Conservation (phyloP, 371 early-diverging fungal species). For the Mucor sp. region DNA sequence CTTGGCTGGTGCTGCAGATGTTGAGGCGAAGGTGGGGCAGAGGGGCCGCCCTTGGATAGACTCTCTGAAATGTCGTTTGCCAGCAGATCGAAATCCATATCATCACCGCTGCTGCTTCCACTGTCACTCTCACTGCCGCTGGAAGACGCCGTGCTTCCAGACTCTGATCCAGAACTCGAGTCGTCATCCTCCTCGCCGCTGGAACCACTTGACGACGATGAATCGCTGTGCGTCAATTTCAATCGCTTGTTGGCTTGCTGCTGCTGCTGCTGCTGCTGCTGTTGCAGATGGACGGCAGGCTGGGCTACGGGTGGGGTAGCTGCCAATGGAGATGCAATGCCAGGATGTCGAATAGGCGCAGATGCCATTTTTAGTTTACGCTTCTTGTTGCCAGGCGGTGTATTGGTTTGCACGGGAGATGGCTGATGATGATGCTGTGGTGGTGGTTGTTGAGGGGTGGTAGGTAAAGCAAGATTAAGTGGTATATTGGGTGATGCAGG, state of each 20-base stretch:
- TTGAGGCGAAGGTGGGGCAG: constrained; percentile 21
- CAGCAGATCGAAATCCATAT: constrained; percentile 28
- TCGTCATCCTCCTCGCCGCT: constrained; percentile 7
- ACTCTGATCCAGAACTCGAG: constrained; percentile 18
- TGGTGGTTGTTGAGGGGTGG: constrained; percentile 7
- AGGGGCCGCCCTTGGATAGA: constrained; percentile 22
- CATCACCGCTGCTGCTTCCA: constrained; percentile 16
- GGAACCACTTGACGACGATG: constrained; percentile 11
- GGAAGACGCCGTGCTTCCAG: constrained; percentile 14
- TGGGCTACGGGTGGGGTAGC: constrained; percentile 5
- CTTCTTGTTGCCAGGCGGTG: constrained; percentile 5
- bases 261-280: background rate
- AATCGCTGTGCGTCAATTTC: background rate
- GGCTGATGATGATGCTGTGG: background rate
- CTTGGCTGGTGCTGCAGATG: background rate
- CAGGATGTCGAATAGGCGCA: constrained; percentile 28
- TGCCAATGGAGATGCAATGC: constrained; percentile 3
- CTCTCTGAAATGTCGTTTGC: constrained; percentile 27
- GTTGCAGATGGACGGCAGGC: background rate
- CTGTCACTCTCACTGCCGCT: constrained; percentile 22
- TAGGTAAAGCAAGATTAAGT: constrained; percentile 12
- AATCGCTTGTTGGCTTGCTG: constrained; percentile 1
- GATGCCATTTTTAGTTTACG: constrained; percentile 28
- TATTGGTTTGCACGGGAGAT: background rate
- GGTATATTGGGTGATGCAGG: constrained; percentile 18